phyloP scores from a whole-genome alignment of 1,139 yeast genomes.

The Yamadazyma friedrichii region DNA sequence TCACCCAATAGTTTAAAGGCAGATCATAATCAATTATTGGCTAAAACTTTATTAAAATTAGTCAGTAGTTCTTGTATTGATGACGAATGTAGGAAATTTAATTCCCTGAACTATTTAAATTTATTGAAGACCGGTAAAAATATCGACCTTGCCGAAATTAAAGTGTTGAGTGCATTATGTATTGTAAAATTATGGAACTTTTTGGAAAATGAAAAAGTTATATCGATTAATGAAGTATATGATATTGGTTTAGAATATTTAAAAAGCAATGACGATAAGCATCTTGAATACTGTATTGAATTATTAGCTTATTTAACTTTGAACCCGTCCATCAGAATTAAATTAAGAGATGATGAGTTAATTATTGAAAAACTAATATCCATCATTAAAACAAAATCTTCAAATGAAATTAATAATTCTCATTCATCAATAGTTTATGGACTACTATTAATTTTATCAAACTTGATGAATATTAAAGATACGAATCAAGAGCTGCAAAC shows the following conservation, averaged over 20 bases:
- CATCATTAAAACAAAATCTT: slow-evolving; percentile 12
- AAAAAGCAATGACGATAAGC: slow-evolving; percentile 2
- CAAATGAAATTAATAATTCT: slow-evolving; percentile 2
- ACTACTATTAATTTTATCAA: slow-evolving; percentile 33
- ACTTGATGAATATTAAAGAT: slow-evolving; percentile 32
- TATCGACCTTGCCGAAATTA: slow-evolving; percentile 18
- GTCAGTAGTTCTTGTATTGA: slow-evolving; percentile 36
- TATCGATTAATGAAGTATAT: slow-evolving; percentile 22
- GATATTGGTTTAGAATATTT: slow-evolving; percentile 20
- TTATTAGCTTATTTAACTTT: slow-evolving; percentile 49
- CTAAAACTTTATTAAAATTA: slow-evolving; percentile 20
- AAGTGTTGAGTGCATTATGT: slow-evolving; percentile 32
- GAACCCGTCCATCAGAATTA: slow-evolving; percentile 28
- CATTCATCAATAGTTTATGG: slow-evolving; percentile 33
- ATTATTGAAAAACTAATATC: slow-evolving; percentile 23
- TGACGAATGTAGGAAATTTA: slow-evolving; percentile 35
- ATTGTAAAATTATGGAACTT: slow-evolving; percentile 46
- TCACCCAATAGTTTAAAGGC: slow-evolving; percentile 7
- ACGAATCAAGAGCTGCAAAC: slow-evolving; percentile 17
- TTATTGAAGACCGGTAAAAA: slow-evolving; percentile 24
- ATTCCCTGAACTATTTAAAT: slow-evolving; percentile 27
- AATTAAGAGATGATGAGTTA: slow-evolving; percentile 32
- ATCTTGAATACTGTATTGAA: slow-evolving; percentile 33
- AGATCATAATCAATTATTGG: slow-evolving; percentile 5
- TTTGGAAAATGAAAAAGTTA: slow-evolving; percentile 22